Evolutionary conservation across 306 rosid genomes (phyloP).

Genomic region (Erythrophleum fordii): DNA sequence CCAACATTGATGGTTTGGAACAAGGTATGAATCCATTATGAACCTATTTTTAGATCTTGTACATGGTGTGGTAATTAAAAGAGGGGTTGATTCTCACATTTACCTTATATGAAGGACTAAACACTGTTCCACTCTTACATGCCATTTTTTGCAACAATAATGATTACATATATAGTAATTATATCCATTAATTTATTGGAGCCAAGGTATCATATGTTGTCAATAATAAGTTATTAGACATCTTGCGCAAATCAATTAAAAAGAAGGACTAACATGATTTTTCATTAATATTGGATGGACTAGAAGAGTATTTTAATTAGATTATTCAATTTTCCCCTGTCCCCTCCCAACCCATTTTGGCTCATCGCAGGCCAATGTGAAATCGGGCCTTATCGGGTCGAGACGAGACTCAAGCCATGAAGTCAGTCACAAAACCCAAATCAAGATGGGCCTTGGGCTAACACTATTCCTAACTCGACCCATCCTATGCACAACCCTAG

Average conservation of each 20-base stretch:
- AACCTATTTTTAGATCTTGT: conserved; percentile 5
- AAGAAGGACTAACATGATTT: background rate
- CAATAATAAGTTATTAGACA: background rate
- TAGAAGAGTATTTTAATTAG: background rate
- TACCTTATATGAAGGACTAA: background rate
- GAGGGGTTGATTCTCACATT: conserved; percentile 6
- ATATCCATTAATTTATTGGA: background rate
- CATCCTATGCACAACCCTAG: too few relatives aligned
- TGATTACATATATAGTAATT: background rate
- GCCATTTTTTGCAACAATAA: background rate
- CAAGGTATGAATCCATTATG: conserved; percentile 55
- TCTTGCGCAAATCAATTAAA: background rate
- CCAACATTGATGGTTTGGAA: conserved; percentile 98
- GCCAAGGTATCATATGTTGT: background rate
- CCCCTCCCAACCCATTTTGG: too few relatives aligned
- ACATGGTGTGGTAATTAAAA: conserved; percentile 2
- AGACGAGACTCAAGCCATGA: too few relatives aligned
- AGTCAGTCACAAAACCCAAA: too few relatives aligned
- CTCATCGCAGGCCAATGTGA: too few relatives aligned
- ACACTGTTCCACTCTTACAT: background rate
- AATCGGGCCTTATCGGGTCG: too few relatives aligned
- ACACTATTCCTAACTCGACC: too few relatives aligned
- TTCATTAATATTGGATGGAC: background rate
- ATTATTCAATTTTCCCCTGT: too few relatives aligned
- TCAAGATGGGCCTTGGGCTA: too few relatives aligned